Percentiles rank a stretch among this genome's conserved stretches.
phyloP scores from a whole-genome alignment of 2,329 filamentous ascomycete genomes.

The Phialophora macrospora region DNA sequence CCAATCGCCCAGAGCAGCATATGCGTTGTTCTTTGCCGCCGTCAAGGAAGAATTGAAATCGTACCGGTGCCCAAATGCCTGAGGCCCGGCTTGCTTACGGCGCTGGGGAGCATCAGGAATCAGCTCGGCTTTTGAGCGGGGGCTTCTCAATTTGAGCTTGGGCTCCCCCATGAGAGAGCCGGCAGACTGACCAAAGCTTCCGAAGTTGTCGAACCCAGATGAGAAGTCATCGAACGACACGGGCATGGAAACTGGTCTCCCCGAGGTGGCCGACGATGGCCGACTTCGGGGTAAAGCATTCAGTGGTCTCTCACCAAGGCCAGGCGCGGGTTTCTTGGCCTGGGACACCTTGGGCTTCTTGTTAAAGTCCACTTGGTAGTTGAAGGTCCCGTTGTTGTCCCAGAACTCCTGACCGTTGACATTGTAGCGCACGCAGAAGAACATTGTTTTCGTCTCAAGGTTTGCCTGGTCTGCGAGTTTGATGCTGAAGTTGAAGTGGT shows the following conservation, averaged over 20 bases:
- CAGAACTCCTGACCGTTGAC: constrained; percentile 86
- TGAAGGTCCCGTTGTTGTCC: constrained; percentile 88
- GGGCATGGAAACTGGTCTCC: constrained; percentile 59
- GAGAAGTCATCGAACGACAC: constrained; percentile 72
- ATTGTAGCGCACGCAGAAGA: constrained; percentile 86
- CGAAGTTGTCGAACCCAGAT: constrained; percentile 61
- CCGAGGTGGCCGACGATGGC: constrained; percentile 60
- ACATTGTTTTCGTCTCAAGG: constrained; percentile 88
- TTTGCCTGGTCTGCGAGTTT: constrained; percentile 89
- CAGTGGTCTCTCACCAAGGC: constrained; percentile 57
- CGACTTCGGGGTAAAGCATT: constrained; percentile 70
- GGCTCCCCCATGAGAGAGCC: constrained; percentile 69
- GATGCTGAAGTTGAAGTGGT: constrained; percentile 93
- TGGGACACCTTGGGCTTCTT: constrained; percentile 71
- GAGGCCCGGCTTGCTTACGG: constrained; percentile 60
- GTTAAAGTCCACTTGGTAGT: constrained; percentile 92
- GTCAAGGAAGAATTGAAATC: constrained; percentile 92
- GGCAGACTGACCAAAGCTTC: constrained; percentile 62
- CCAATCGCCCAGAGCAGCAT: constrained; percentile 38
- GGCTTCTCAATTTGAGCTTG: constrained; percentile 71
- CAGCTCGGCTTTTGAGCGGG: constrained; percentile 66
- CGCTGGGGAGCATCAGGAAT: constrained; percentile 62
- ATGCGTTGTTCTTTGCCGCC: constrained; percentile 70
- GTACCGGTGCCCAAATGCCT: constrained; percentile 89
- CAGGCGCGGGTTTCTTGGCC: constrained; percentile 51